Conservation (phyloP, 2,329 filamentous ascomycete genomes). For the Curvularia sp. region DNA sequence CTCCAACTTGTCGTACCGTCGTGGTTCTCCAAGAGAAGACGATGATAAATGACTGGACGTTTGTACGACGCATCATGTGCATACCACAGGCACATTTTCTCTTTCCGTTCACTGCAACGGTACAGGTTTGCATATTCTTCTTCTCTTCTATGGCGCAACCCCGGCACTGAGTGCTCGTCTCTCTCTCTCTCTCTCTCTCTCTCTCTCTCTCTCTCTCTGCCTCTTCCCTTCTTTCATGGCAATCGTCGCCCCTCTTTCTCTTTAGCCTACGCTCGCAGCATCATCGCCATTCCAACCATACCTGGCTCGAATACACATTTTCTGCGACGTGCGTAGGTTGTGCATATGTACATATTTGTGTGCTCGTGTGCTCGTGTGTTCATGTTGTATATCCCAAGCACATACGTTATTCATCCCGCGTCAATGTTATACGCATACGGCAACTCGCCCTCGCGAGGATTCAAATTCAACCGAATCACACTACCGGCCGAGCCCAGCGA, state of each 20-base stretch:
- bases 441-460: conserved; percentile 39
- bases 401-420: conserved; percentile 13
- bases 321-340: not conserved
- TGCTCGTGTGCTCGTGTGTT: not conserved
- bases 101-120: too few species aligned
- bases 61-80: not conserved
- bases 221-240: not conserved
- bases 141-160: not conserved
- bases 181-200: not conserved
- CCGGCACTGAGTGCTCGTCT: not conserved
- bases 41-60: not conserved
- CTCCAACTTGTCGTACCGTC: not conserved
- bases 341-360: not conserved
- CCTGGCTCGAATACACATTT: not conserved
- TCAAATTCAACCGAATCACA: conserved; percentile 38
- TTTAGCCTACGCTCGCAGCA: not conserved
- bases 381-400: not conserved
- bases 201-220: not conserved
- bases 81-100: not conserved
- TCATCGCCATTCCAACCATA: not conserved
- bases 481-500: conserved; percentile 35
- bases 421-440: conserved; percentile 43
- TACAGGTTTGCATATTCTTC: too few species aligned
- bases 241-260: not conserved
- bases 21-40: not conserved